Evolutionary conservation across 2,329 filamentous ascomycete species (phyloP).

Genomic region (Erysiphe neolycopersici): DNA sequence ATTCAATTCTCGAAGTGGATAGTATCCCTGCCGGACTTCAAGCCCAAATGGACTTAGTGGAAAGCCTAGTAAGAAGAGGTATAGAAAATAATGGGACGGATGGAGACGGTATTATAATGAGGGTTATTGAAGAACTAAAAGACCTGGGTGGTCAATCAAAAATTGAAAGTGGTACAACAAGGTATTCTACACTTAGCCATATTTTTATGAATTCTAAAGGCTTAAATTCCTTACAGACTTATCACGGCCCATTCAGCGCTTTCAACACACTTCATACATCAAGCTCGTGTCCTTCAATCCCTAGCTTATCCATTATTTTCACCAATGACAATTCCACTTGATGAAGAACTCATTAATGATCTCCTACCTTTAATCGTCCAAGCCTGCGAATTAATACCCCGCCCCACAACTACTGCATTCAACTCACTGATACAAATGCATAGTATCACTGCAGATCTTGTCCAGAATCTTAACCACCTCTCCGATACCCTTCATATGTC

Average conservation of each 20-base stretch:
- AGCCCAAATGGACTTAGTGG: conserved; percentile 43
- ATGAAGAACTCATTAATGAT: conserved; percentile 37
- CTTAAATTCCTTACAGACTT: conserved; percentile 18
- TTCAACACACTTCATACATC: conserved; percentile 46
- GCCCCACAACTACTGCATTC: conserved; percentile 32
- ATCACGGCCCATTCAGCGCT: conserved; percentile 52
- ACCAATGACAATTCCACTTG: conserved; percentile 34
- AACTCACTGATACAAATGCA: conserved; percentile 42
- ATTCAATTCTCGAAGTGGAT: conserved; percentile 41
- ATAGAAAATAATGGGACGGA: conserved; percentile 38
- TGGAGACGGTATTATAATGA: conserved; percentile 36
- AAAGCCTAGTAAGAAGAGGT: conserved; percentile 38
- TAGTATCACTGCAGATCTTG: conserved; percentile 41
- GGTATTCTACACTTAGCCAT: conserved; percentile 20
- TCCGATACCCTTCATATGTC: conserved; percentile 89
- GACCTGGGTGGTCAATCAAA: conserved; percentile 48
- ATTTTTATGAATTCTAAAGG: neutral
- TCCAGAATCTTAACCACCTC: conserved; percentile 59
- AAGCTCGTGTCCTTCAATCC: conserved; percentile 49
- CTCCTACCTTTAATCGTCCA: conserved; percentile 40
- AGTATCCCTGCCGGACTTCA: conserved; percentile 40
- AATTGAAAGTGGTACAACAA: conserved; percentile 44
- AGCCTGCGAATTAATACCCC: conserved; percentile 39
- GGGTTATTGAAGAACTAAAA: conserved; percentile 40
- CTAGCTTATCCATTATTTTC: conserved; percentile 45